Base-by-base conservation (phyloP, 139 green algal genomes). In the Micractinium sp. region DNA sequence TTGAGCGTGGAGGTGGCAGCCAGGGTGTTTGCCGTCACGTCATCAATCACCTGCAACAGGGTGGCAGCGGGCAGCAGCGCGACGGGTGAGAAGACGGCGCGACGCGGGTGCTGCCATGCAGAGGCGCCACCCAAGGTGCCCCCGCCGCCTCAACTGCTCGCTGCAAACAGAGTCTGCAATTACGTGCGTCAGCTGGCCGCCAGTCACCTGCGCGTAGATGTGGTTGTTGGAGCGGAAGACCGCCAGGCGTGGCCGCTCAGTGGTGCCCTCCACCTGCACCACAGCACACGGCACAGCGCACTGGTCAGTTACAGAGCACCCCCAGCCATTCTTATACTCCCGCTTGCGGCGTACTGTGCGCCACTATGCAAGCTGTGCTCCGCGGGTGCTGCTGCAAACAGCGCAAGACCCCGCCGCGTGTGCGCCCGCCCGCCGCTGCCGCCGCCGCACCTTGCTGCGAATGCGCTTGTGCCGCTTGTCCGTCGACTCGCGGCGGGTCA, bases 151-250 rank as follows among this genome's bases (percentile, higher is more conserved):
- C 63, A 23, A 71, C 63, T 23, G 2, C 13, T 31, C 63, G 63
- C 63, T 71, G 63, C 63, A 29, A 2, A 23, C 20, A 25, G 14
- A 27, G 63, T 71, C 60, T 31, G 14, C 63, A 25, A n/a, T 71
- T 25, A 5, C 18, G 20, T 71, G 63, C 9, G 20, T 23, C 20
- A 25, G 20, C 63, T 71, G 63, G 13, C 63, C 63, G 18, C 2
- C 63, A 23, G 93, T 0, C 80, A 97, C 96, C 95, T 99, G 98
- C 35, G 94, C 97, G 89, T 99, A 99, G 63, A 99, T 99, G 94
- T 99, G 96, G 88, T 98, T 93, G 93, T 99, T 99, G 38, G 97
- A 99, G 61, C 96, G 92, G 96, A 95, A 99, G 14, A 99, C 97
- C 15, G 96, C 94, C 66, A 99, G 92, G 41, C 98, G 94, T 20